Conservation (phyloP, 2,329 filamentous ascomycete species). For the Hypoxylon sp. region DNA sequence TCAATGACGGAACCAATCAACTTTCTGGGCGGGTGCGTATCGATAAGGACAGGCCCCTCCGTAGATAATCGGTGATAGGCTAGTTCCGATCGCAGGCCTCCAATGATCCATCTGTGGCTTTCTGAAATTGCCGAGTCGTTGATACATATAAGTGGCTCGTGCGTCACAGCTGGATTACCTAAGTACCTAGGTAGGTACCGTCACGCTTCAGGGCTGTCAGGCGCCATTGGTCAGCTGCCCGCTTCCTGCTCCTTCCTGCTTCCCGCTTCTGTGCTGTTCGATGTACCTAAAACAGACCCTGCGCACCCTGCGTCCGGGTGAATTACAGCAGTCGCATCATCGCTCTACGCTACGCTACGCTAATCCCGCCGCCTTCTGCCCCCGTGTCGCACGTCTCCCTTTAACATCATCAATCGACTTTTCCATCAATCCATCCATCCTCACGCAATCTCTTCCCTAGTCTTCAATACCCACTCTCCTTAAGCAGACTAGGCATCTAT, state of each 20-base stretch:
- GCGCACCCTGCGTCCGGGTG: constrained; percentile 20
- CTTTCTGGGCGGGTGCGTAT: constrained; percentile 7
- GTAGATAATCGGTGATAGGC: constrained; percentile 25
- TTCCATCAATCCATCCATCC: constrained; percentile 33
- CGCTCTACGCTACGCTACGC: constrained; percentile 2
- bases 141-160: constrained; percentile 15
- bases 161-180: constrained; percentile 11
- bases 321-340: constrained; percentile 34
- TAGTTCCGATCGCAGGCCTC: constrained; percentile 38
- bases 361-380: constrained; percentile 29
- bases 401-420: constrained; percentile 35
- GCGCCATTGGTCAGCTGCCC: constrained; percentile 39
- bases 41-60: constrained; percentile 19
- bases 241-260: constrained; percentile 30
- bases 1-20: constrained; percentile 43
- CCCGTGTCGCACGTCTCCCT: constrained; percentile 43
- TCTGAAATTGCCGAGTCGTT: constrained; percentile 23
- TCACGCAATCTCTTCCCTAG: constrained; percentile 35
- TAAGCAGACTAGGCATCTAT: constrained; percentile 36
- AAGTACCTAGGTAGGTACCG: neutral
- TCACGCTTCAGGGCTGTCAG: constrained; percentile 23
- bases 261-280: constrained; percentile 37
- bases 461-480: constrained; percentile 35
- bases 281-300: constrained; percentile 24
- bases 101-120: constrained; percentile 30